phyloP scores from a whole-genome alignment of 176 grass and related monocot species.

The Thalia dealbata region DNA sequence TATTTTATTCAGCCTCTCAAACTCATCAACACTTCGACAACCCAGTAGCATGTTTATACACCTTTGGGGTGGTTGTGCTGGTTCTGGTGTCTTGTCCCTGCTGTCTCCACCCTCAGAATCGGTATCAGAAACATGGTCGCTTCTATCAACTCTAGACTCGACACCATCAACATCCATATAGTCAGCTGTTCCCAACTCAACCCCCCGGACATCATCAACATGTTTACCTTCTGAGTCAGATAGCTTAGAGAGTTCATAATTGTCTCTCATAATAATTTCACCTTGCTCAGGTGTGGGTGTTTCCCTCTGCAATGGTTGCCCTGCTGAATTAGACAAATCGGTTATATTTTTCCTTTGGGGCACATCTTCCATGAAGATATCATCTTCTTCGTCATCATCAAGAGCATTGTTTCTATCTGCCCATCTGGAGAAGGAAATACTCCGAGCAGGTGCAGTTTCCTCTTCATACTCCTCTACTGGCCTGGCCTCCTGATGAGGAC shows the following conservation, averaged over 20 bases:
- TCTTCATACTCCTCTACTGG: conserved; percentile 39
- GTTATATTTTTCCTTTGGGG: conserved; percentile 35
- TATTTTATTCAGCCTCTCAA: conserved; percentile 79
- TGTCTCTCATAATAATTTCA: conserved; percentile 30
- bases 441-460: conserved; percentile 27
- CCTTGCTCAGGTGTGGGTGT: conserved; percentile 35
- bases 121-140: conserved; percentile 6
- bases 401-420: conserved; percentile 28
- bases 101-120: conserved; percentile 20
- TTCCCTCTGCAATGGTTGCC: conserved; percentile 26
- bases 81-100: conserved; percentile 41
- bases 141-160: conserved; percentile 19
- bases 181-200: conserved; percentile 24
- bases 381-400: conserved; percentile 25
- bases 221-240: conserved; percentile 35
- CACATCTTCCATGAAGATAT: neutral
- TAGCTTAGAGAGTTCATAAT: conserved; percentile 35
- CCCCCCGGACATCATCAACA: conserved; percentile 9
- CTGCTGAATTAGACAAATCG: conserved; percentile 17
- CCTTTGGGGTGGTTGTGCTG: conserved; percentile 23
- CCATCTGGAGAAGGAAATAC: conserved; percentile 77
- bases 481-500: neutral
- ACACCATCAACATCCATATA: conserved; percentile 38
- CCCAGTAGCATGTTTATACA: conserved; percentile 84
- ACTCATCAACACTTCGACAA: conserved; percentile 89